These are phyloP conservation scores for Linnemannia elongata DNA, from an alignment of 192 early-diverging fungal species.

Conservation along the genomic window DNA sequence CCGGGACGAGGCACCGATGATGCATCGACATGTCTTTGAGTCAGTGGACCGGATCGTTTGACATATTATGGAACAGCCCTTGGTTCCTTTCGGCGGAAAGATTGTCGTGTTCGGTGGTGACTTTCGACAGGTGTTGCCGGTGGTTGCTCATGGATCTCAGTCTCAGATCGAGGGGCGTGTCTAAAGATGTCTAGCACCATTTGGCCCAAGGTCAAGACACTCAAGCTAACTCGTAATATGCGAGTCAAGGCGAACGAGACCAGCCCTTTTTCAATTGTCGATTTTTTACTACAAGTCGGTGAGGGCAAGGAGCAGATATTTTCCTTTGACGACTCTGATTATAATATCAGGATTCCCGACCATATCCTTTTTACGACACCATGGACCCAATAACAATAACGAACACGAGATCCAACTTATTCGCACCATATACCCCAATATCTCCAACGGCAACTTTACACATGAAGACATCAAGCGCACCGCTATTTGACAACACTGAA, in stretches of 20 bases:
- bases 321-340: constrained; percentile 1
- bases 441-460: not conserved
- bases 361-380: not conserved
- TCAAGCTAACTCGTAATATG: not conserved
- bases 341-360: constrained; percentile 14
- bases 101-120: constrained; percentile 47
- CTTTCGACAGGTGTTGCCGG: constrained; percentile 42
- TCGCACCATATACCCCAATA: not conserved
- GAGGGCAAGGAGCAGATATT: constrained; percentile 9
- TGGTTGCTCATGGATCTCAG: constrained; percentile 22
- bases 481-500: not conserved
- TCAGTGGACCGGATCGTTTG: constrained; percentile 6
- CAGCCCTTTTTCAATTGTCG: no score
- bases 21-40: constrained; percentile 16
- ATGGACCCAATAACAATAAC: not conserved
- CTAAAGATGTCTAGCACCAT: not conserved
- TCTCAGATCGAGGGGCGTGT: not conserved
- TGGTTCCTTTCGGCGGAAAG: constrained; percentile 24
- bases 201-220: not conserved
- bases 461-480: not conserved
- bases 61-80: constrained; percentile 8
- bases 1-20: constrained; percentile 51
- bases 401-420: not conserved
- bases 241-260: not conserved
- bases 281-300: not conserved